A percentile compares a stretch with the other conserved stretches of the same genome.
These are phyloP conservation scores for Plasmodiophora brassicae DNA, from an alignment of 208 protist genomes.

Conservation along the genomic window DNA sequence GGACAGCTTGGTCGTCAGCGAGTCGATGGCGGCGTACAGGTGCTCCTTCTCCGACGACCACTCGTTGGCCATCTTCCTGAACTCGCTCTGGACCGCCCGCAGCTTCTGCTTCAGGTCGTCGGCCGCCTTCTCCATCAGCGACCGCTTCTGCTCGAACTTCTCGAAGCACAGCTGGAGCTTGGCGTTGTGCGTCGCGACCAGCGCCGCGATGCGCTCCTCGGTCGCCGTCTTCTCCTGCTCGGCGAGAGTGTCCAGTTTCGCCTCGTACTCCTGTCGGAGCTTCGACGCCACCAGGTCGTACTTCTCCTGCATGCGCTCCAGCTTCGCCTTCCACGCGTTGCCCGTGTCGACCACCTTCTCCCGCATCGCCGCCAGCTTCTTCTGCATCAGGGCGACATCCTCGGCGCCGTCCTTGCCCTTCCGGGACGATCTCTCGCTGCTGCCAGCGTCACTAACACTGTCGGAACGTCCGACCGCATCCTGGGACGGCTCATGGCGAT, in stretches of 20 bases:
- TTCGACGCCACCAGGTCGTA: not conserved
- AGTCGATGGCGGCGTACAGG: not conserved
- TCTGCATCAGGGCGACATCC: not conserved
- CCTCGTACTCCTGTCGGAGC: not conserved
- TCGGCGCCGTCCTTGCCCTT: not conserved
- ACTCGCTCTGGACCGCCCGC: not conserved
- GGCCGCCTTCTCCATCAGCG: not conserved
- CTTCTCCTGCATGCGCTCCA: conserved; percentile 16
- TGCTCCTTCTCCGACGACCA: not conserved
- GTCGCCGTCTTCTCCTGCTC: not conserved
- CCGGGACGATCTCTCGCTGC: too few species aligned
- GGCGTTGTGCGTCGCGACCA: not conserved
- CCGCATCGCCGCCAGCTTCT: not conserved
- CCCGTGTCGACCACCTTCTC: conserved; percentile 22
- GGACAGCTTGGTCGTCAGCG: not conserved
- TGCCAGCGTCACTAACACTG: too few species aligned
- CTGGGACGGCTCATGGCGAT: not conserved
- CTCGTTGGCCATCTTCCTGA: not conserved
- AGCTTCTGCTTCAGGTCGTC: not conserved
- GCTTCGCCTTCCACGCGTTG: conserved; percentile 20
- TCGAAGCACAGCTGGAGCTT: conserved; percentile 28
- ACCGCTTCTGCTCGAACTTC: not conserved
- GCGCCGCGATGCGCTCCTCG: not conserved
- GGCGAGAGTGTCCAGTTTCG: not conserved
- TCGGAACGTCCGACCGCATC: too few species aligned